Evolutionary conservation across 441 rosid genomes (phyloP).

Genomic region (Populus hybrid): DNA sequence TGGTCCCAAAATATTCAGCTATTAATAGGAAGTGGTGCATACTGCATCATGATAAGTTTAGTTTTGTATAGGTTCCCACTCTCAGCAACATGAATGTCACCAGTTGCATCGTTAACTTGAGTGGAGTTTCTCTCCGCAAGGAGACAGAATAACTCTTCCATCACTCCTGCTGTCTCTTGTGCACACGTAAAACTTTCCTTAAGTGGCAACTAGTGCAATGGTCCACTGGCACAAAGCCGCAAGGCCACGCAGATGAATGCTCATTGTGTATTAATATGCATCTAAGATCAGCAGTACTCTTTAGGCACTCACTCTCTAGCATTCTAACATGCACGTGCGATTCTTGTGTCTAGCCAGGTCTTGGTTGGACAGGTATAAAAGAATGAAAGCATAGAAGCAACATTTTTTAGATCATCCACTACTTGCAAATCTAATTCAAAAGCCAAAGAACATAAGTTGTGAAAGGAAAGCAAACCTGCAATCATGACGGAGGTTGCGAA

Average conservation of each 20-base stretch:
- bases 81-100: background rate
- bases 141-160: background rate
- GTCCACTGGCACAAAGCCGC: background rate
- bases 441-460: background rate
- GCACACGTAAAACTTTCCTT: background rate
- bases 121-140: background rate
- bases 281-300: background rate
- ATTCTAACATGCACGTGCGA: no score
- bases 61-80: background rate
- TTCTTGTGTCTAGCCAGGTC: background rate
- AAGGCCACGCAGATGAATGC: background rate
- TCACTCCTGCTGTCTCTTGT: background rate
- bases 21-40: background rate
- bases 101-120: background rate
- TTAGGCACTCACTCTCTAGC: background rate
- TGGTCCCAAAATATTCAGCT: background rate
- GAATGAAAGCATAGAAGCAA: background rate
- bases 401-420: background rate
- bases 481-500: conserved; percentile 79
- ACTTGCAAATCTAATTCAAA: background rate
- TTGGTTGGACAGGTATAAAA: background rate
- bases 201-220: background rate
- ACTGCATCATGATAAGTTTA: background rate
- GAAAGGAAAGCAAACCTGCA: conserved; percentile 51
- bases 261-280: background rate